Evolutionary conservation across 768 basidiomycete species (phyloP).

Genomic region (Tephrocybe sp.): DNA sequence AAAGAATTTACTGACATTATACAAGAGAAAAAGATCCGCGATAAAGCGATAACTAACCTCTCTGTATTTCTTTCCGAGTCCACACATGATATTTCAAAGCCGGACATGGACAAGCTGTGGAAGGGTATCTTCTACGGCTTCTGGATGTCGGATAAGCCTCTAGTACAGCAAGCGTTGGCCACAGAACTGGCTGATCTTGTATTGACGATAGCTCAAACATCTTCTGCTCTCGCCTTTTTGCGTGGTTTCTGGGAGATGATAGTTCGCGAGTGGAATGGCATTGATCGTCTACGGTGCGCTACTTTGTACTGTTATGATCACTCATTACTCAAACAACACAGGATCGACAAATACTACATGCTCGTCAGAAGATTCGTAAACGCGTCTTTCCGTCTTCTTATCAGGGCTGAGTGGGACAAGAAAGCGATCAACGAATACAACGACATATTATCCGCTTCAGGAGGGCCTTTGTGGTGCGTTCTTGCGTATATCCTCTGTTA

Average conservation of each 20-base stretch:
- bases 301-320: background rate
- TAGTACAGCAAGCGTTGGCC: constrained; percentile 92
- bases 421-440: constrained; percentile 60
- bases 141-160: constrained; percentile 99
- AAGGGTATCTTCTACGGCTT: constrained; percentile 99
- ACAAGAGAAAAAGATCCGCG: constrained; percentile 87
- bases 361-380: constrained; percentile 88
- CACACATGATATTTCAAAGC: constrained; percentile 57
- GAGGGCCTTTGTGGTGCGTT: constrained; percentile 84
- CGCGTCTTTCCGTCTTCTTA: constrained; percentile 79
- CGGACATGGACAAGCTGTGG: constrained; percentile 92
- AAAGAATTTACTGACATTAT: constrained; percentile 18
- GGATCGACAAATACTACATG: constrained; percentile 98
- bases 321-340: constrained; percentile 29
- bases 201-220: constrained; percentile 58
- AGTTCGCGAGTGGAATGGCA: constrained; percentile 90
- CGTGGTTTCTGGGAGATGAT: constrained; percentile 90
- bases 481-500: background rate
- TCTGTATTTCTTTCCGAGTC: constrained; percentile 74
- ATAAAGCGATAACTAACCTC: constrained; percentile 85
- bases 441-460: constrained; percentile 57
- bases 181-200: constrained; percentile 81
- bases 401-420: constrained; percentile 67
- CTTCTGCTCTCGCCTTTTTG: constrained; percentile 72
- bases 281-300: constrained; percentile 83